Conservation (phyloP, 2,329 filamentous ascomycete genomes). For the Exophiala sideris region DNA sequence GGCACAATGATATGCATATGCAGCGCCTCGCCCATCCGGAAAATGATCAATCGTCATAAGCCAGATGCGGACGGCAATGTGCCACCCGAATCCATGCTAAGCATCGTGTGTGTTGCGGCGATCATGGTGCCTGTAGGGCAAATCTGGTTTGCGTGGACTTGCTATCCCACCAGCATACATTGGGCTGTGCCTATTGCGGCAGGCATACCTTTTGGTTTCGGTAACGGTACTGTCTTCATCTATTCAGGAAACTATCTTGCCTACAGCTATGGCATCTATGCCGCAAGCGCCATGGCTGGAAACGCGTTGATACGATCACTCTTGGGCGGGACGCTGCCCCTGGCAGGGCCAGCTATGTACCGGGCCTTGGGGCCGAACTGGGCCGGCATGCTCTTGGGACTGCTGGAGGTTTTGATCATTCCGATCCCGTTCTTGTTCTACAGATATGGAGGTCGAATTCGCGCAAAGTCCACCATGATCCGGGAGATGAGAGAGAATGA, state of each 20-base stretch:
- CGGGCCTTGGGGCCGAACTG: constrained; percentile 66
- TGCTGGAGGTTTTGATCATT: constrained; percentile 70
- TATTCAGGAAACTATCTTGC: constrained; percentile 79
- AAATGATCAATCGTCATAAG: constrained; percentile 72
- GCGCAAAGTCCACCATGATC: constrained; percentile 55
- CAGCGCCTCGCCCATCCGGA: constrained; percentile 66
- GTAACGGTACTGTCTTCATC: constrained; percentile 76
- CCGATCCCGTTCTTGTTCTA: constrained; percentile 81
- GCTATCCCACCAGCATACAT: constrained; percentile 70
- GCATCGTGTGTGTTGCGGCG: constrained; percentile 73
- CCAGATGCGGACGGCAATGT: constrained; percentile 72
- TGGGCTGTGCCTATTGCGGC: constrained; percentile 78
- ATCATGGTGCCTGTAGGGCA: constrained; percentile 73
- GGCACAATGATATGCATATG: constrained; percentile 53
- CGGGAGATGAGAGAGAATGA: constrained; percentile 55
- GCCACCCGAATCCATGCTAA: constrained; percentile 76
- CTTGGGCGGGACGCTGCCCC: constrained; percentile 72
- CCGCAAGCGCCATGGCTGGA: constrained; percentile 74
- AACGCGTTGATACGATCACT: constrained; percentile 71
- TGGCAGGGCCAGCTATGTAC: constrained; percentile 74
- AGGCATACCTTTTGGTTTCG: constrained; percentile 73
- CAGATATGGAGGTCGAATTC: constrained; percentile 55
- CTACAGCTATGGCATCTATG: constrained; percentile 74
- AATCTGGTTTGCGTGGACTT: constrained; percentile 86
- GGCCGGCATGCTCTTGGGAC: constrained; percentile 71